phyloP scores from a whole-genome alignment of 2,329 filamentous ascomycete species.

The Aciculosporium take region DNA sequence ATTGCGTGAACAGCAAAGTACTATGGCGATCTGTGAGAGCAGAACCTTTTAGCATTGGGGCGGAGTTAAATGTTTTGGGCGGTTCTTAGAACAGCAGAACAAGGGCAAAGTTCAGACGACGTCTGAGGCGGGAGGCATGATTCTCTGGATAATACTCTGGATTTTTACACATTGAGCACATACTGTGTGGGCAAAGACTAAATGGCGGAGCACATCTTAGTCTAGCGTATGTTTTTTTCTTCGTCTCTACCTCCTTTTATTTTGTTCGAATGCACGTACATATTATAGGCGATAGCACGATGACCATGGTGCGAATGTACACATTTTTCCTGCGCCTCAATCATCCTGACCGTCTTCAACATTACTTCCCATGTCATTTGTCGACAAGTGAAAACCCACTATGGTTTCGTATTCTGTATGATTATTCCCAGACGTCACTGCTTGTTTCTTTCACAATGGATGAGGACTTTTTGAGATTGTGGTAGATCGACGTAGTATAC shows the following conservation, averaged over 20 bases:
- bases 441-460: background rate
- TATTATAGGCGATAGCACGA: background rate
- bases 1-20: background rate
- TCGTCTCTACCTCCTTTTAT: background rate
- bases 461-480: background rate
- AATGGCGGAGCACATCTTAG: background rate
- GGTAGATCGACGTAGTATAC: constrained; percentile 10
- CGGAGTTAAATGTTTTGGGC: constrained; percentile 18
- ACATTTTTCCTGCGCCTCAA: background rate
- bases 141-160: background rate
- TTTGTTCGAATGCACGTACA: background rate
- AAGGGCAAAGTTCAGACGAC: constrained; percentile 5
- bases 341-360: background rate
- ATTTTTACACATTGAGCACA: background rate
- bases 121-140: background rate
- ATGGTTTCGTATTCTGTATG: background rate
- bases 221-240: background rate
- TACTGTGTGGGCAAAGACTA: constrained; percentile 1
- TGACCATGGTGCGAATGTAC: background rate
- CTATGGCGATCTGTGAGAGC: constrained; percentile 11
- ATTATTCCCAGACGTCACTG: background rate
- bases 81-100: constrained; percentile 12
- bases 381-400: background rate
- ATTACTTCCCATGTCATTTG: background rate
- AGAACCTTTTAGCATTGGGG: constrained; percentile 19